Base-by-base conservation (phyloP, 352 stramenopile genomes). In the Phytophthora capsici region DNA sequence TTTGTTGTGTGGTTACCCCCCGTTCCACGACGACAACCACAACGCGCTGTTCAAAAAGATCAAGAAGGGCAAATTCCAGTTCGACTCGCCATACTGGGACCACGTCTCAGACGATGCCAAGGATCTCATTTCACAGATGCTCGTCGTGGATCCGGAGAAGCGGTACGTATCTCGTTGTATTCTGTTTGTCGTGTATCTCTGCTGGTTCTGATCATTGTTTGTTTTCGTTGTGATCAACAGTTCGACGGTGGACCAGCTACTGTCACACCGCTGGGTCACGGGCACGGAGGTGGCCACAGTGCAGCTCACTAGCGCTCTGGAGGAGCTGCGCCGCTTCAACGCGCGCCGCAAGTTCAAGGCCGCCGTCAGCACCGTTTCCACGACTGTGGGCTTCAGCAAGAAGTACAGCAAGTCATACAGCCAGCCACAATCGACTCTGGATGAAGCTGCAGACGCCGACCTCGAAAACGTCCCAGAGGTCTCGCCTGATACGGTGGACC, bases 81-180 rank as follows among this genome's bases (percentile, higher is more conserved):
- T 98, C 59, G 93, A 98, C 61, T 90, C 91, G n/a, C 93, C 97
- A 16, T 98, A 98, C 75, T 98, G 95, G 95, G 87, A 94, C 68
- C 82, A 96, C 62, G 88, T 98, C 13, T 97, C 88, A 28, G 91
- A 95, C 44, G 82, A 97, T 48, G 96, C 93, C 44, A 98, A 98
- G 73, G 93, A 98, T 51, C 76, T 99, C 26, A 98, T 99, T 63
- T 81, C 70, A n/a, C 84, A 89, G 64, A 90, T 98, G 73, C 86
- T 99, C 6, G 71, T 97, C 3, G 76, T 98, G n/a, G 84, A 98
- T 71, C 89, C 91, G 16, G 71, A 86, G 16, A 79, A 98, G 63
- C 78, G 96, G 82, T 93, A 45, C 40, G 78, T 63, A 13, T 6
- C 28, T 46, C 17, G 4, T 38, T 51, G 10, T 37, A 3, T 19